Evolutionary conservation across 192 early-diverging fungal species (phyloP).

Genomic region (Coemansia sp.): DNA sequence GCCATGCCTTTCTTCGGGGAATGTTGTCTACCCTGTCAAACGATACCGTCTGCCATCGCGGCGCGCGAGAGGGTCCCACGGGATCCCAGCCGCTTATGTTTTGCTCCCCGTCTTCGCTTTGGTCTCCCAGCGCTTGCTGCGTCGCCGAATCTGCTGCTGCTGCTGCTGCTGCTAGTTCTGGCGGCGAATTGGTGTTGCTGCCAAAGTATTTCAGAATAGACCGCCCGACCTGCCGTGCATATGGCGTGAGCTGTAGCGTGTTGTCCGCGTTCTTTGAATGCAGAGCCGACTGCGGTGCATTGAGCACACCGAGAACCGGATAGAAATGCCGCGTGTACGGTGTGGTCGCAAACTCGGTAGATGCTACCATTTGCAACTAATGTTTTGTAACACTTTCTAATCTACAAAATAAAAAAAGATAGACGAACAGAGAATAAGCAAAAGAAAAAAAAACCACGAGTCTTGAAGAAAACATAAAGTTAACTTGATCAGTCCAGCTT

Average conservation of each 20-base stretch:
- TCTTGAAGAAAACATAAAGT: background rate
- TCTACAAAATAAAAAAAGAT: background rate
- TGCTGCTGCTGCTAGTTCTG: background rate
- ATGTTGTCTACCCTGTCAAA: slow-evolving; percentile 40
- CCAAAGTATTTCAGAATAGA: slow-evolving; percentile 38
- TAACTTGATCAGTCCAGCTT: no score
- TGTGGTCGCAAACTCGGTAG: slow-evolving; percentile 9
- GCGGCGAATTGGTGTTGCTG: slow-evolving; percentile 3
- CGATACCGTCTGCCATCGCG: slow-evolving; percentile 35
- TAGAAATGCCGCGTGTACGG: slow-evolving; percentile 38
- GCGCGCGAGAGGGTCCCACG: slow-evolving; percentile 10
- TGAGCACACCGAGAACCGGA: slow-evolving; percentile 43
- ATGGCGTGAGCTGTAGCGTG: slow-evolving; percentile 9
- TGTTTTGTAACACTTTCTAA: background rate
- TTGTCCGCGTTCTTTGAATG: background rate
- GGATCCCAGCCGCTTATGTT: slow-evolving; percentile 19
- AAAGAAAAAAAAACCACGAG: background rate
- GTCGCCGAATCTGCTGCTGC: slow-evolving; percentile 1
- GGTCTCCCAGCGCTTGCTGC: background rate
- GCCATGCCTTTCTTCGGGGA: slow-evolving; percentile 25
- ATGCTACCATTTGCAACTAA: slow-evolving; percentile 8
- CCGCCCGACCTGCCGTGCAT: slow-evolving; percentile 40
- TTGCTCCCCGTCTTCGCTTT: background rate
- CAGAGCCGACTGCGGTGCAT: slow-evolving; percentile 10
- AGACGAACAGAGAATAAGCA: background rate